These are phyloP conservation scores for Moniliella sp. DNA, from an alignment of 1,284 basidiomycete genomes.

Conservation along the genomic window DNA sequence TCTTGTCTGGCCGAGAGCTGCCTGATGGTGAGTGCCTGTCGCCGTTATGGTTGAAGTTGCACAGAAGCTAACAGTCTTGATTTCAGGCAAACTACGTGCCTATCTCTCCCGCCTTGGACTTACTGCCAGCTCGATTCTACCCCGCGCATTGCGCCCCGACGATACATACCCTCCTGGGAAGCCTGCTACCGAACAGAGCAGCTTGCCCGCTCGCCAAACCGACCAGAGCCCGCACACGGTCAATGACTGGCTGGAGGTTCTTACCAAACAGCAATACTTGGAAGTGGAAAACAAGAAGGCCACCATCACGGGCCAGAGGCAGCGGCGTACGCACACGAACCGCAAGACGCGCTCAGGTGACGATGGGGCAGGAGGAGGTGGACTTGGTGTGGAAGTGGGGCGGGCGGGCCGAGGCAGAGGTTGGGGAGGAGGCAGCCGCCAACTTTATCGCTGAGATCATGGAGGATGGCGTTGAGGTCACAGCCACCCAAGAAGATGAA, in stretches of 20 bases:
- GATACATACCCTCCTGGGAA: constrained; percentile 1
- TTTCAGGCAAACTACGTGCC: constrained; percentile 11
- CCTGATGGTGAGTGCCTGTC: constrained; percentile 21
- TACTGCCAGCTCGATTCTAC: not conserved
- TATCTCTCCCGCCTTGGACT: constrained; percentile 4
- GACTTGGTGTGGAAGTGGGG: constrained; percentile 35
- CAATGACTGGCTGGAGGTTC: constrained; percentile 11
- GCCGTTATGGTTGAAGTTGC: constrained; percentile 12
- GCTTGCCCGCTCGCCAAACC: not conserved
- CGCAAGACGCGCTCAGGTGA: not conserved
- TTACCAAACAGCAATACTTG: constrained; percentile 23
- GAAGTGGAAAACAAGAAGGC: constrained; percentile 6
- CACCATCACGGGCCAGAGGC: not conserved
- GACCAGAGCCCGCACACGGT: constrained; percentile 4
- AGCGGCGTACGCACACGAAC: not conserved
- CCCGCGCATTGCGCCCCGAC: constrained; percentile 1
- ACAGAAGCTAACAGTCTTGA: constrained; percentile 20
- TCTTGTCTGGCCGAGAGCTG: constrained; percentile 27
- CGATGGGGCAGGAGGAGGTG: constrained; percentile 8
- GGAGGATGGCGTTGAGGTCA: not conserved
- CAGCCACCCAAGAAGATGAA: not conserved
- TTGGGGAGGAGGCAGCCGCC: constrained; percentile 25
- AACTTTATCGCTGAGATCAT: constrained; percentile 15
- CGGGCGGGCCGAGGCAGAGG: constrained; percentile 22
- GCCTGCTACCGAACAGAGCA: not conserved